Evolutionary conservation across 345 rosid genomes (phyloP), one percentile per base, ranked within the genome.

Genomic region (Populus davidiana): DNA sequence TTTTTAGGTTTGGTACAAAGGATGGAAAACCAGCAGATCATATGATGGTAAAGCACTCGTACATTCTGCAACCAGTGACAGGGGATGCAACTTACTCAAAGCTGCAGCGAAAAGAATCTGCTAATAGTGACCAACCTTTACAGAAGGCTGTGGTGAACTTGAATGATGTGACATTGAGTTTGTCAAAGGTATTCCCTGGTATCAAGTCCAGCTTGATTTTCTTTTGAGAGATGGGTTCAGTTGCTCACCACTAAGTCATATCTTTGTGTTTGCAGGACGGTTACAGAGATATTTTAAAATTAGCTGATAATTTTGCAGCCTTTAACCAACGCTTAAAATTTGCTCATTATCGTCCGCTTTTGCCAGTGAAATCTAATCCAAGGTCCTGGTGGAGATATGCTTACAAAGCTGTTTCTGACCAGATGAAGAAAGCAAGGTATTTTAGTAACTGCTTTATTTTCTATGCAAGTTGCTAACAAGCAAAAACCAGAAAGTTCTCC

Each of bases 371-470:
- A 86, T 84, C 84, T 25, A 87, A 86, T 77, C 91, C 98, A 61
- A 89, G 88, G 83, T 87, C 92, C 66, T 96, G 99, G 99, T 96
- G 99, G 99, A 93, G 86, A 83, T 96, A 93, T 85, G 98, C 97
- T 41, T 91, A 72, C 76, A 90, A 81, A 87, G 94, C 85, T 83
- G 89, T 92, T 87, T 93, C 94, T 73, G 94, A 90, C 74, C 97
- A 91, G 90, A 86, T 88, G 78, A 90, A 93, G 88, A 90, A 85
- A 81, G 94, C 90, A 71, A 88, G 99, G 99, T 96, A 88, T 23
- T 73, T 17, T 6, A 39, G 5, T 64, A 62, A 25, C 31, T 33
- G 20, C 36, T 44, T 3, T 25, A 29, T 44, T 3, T 39, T 10
- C 36, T 44, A 11, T 65, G 25, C 17, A 61, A 47, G 50, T 13